Conservation (phyloP, 192 early-diverging fungal species). For the Coemansia sp. region DNA sequence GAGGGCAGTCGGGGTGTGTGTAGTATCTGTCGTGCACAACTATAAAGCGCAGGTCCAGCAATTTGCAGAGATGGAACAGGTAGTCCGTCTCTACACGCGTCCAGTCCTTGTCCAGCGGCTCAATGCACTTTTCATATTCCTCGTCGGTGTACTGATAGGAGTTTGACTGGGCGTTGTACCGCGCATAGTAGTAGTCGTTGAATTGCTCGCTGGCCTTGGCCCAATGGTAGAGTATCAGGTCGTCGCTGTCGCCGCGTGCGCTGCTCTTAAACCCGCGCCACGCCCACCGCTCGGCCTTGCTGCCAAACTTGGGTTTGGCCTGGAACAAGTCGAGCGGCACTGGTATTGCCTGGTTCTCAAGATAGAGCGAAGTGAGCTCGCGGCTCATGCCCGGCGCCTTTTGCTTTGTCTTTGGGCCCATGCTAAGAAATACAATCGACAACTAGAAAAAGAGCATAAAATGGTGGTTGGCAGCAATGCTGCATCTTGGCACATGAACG, state of each 20-base stretch:
- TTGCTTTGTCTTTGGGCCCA: slow-evolving; percentile 33
- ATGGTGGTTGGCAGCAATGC: not conserved
- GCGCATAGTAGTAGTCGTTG: slow-evolving; percentile 71
- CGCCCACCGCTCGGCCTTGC: slow-evolving; percentile 66
- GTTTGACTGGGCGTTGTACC: slow-evolving; percentile 72
- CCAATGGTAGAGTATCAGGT: slow-evolving; percentile 77
- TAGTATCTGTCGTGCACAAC: slow-evolving; percentile 85
- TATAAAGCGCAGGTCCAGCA: slow-evolving; percentile 80
- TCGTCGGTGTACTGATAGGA: slow-evolving; percentile 74
- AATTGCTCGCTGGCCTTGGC: slow-evolving; percentile 66
- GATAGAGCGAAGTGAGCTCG: slow-evolving; percentile 46
- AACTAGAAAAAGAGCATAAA: not conserved
- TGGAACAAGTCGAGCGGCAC: slow-evolving; percentile 52
- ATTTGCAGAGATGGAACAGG: slow-evolving; percentile 66
- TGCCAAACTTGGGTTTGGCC: slow-evolving; percentile 70
- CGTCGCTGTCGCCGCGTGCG: slow-evolving; percentile 62
- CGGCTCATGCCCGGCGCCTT: slow-evolving; percentile 35
- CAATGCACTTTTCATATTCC: slow-evolving; percentile 77
- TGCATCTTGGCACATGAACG: too few relatives aligned
- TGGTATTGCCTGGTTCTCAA: slow-evolving; percentile 45
- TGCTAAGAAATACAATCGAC: not conserved
- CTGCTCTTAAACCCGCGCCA: slow-evolving; percentile 69
- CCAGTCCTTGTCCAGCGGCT: slow-evolving; percentile 69
- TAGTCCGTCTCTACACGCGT: slow-evolving; percentile 83
- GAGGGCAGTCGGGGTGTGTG: slow-evolving; percentile 20